Evolutionary conservation across 768 basidiomycete species (phyloP).

Genomic region (Xerocomus potaroensis): DNA sequence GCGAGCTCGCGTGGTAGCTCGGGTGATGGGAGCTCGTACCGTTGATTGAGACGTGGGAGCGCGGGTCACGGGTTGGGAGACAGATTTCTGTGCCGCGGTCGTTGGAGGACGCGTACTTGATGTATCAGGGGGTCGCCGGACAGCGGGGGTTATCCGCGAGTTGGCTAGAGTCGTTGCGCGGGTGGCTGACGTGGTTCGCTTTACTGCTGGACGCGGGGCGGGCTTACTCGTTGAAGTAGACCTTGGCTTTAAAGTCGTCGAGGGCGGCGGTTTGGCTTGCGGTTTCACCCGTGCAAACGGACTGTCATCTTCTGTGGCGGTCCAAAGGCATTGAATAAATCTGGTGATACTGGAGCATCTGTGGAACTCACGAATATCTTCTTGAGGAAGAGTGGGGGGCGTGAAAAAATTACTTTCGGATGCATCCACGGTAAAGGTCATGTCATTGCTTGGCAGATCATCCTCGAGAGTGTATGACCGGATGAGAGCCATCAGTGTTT

Average conservation of each 20-base stretch:
- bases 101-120: slow-evolving; percentile 9
- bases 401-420: slow-evolving; percentile 24
- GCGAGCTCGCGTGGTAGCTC: slow-evolving; percentile 19
- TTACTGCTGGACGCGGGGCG: slow-evolving; percentile 6
- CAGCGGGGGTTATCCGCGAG: slow-evolving; percentile 9
- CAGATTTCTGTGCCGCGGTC: background rate
- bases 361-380: slow-evolving; percentile 22
- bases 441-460: slow-evolving; percentile 12
- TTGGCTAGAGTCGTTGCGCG: slow-evolving; percentile 1
- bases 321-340: background rate
- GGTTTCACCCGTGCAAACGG: slow-evolving; percentile 21
- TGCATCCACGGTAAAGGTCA: slow-evolving; percentile 18
- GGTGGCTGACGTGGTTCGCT: slow-evolving; percentile 1
- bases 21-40: slow-evolving; percentile 10
- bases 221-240: background rate
- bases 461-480: slow-evolving; percentile 36
- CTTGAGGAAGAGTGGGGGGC: slow-evolving; percentile 12
- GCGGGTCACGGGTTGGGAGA: slow-evolving; percentile 24
- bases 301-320: slow-evolving; percentile 24
- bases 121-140: slow-evolving; percentile 7
- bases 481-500: slow-evolving; percentile 33
- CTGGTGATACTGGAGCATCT: background rate
- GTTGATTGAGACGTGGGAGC: slow-evolving; percentile 22
- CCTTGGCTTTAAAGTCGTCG: background rate
- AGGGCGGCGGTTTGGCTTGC: slow-evolving; percentile 8